Evolutionary conservation across 1,284 basidiomycete genomes (phyloP), one percentile per base, ranked within the genome.

Genomic region (Schizophyllum amplum): DNA sequence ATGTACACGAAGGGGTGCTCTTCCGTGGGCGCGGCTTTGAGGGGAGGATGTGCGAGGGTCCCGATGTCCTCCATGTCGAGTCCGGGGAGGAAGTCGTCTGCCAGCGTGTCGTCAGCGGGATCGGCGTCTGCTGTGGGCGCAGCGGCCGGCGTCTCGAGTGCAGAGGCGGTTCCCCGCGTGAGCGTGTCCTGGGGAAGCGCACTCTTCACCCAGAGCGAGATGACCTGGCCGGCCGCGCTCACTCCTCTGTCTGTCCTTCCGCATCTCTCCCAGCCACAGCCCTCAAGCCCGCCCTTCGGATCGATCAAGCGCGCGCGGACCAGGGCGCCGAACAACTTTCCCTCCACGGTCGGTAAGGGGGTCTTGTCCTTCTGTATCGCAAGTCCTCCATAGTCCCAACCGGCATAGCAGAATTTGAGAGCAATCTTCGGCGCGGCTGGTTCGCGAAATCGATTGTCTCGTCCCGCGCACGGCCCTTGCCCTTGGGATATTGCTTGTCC

Each of bases 181-280:
- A 25, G 25, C 46, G 24, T 56, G 48, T 60, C 49, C 33, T 24
- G 54, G 5, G 60, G 59, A 42, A 82, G 66, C 4, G 80, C 76
- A 68, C 89, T 92, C 61, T 92, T 74, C 17, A 96, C 82, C 90
- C 92, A 96, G 1, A 99, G 76, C 55, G 91, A 92, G 47, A 98
- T 80, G 33, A 99, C 95, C 70, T 99, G 96, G 1, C 94, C 94
- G 5, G 91, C 92, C 47, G 91, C 93, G 67, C 92, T 95, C 53
- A 99, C 96, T 0, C 97, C 96, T 42, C 87, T 79, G 75, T 99
- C 96, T 23, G 96, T 99, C 63, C 97, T 74, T 11, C 96, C 96
- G 71, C 96, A 98, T 59, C 86, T 79, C 65, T 90, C 87, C 84
- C 93, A 99, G 23, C 83, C 92, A 66, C 93, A 94, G 0, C 87